Evolutionary conservation across 225 moss, liverwort and hornwort species (phyloP).

Genomic region (Polytrichum commune): DNA sequence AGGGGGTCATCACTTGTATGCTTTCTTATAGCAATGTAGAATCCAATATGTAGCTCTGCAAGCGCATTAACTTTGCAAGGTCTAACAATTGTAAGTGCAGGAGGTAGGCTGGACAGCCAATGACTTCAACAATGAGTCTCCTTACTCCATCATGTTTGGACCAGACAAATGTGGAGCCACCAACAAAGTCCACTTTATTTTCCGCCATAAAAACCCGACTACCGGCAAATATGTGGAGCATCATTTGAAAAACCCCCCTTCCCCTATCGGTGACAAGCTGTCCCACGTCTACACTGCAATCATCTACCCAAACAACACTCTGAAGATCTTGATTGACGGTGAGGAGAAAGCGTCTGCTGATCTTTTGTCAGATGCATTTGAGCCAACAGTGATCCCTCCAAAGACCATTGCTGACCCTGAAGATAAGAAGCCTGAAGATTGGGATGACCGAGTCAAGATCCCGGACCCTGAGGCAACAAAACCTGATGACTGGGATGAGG

Average conservation of each 20-base stretch:
- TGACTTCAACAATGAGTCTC: constrained; percentile 92
- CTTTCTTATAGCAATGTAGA: too few relatives aligned
- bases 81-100: constrained; percentile 15
- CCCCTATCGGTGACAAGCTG: constrained; percentile 55
- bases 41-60: too few relatives aligned
- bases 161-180: constrained; percentile 95
- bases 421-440: constrained; percentile 89
- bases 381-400: constrained; percentile 76
- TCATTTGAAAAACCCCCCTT: constrained; percentile 72
- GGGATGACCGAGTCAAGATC: constrained; percentile 90
- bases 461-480: constrained; percentile 73
- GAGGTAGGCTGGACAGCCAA: constrained; percentile 94
- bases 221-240: constrained; percentile 83
- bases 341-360: constrained; percentile 78
- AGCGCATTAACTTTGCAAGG: too few relatives aligned
- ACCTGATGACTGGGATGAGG: constrained; percentile 96
- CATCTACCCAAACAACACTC: constrained; percentile 76
- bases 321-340: constrained; percentile 79
- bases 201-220: constrained; percentile 81
- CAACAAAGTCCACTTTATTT: constrained; percentile 96
- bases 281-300: constrained; percentile 91
- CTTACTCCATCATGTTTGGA: constrained; percentile 98
- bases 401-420: constrained; percentile 91
- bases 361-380: constrained; percentile 74
- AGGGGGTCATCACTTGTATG: too few relatives aligned